Percentiles rank a stretch among this genome's conserved stretches.
These are phyloP conservation scores for Oryza longistaminata DNA, from an alignment of 176 grass and related monocot species.

Conservation along the genomic window DNA sequence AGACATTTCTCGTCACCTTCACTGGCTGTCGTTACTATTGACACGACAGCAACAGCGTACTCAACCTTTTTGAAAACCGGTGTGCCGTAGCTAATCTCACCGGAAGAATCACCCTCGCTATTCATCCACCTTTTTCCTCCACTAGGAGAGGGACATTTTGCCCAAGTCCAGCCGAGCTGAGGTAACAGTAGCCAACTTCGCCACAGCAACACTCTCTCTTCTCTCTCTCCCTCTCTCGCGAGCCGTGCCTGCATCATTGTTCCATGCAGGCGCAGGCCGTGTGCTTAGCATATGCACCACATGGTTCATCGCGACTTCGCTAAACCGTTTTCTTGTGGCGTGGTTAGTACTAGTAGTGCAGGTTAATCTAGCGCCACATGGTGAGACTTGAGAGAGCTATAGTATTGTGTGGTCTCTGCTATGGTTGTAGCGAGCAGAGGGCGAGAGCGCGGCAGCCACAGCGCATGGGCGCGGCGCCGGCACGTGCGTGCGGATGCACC, in stretches of 20 bases:
- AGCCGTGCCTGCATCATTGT: not conserved
- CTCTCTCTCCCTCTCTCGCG: not conserved
- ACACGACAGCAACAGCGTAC: conserved; percentile 7
- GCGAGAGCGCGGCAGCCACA: not conserved
- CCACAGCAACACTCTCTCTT: conserved; percentile 1
- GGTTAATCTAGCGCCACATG: conserved; percentile 22
- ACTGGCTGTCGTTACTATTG: conserved; percentile 1
- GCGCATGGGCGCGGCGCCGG: conserved; percentile 10
- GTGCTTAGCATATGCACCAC: not conserved
- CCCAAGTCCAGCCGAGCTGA: not conserved
- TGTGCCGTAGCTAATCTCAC: conserved; percentile 7
- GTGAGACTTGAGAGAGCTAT: not conserved
- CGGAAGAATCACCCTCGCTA: not conserved
- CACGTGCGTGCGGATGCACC: conserved; percentile 42
- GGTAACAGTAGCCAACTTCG: not conserved
- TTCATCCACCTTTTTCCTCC: not conserved
- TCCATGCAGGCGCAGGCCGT: not conserved
- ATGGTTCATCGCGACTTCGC: not conserved
- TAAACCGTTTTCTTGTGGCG: not conserved
- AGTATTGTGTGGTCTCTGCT: not conserved
- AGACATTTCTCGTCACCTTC: conserved; percentile 8
- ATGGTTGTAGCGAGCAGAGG: conserved; percentile 17
- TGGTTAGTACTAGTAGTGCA: not conserved
- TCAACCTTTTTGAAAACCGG: not conserved
- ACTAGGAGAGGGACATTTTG: not conserved